Conservation (phyloP, 2,329 filamentous ascomycete genomes). For the Cladophialophora bantiana region DNA sequence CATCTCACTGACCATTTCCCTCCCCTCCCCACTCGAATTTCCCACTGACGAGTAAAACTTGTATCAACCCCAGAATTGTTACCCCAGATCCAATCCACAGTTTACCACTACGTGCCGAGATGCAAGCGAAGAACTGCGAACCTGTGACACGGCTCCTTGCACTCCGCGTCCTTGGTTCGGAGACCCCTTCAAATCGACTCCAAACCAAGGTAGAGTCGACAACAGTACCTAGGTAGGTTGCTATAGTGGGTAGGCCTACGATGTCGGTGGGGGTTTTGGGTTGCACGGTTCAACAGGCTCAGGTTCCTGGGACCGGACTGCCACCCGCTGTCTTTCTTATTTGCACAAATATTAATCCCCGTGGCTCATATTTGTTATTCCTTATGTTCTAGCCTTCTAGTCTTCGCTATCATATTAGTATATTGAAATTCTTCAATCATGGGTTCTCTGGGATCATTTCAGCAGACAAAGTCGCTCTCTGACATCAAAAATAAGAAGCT, state of each 20-base stretch:
- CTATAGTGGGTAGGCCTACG: not conserved
- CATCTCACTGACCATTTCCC: not conserved
- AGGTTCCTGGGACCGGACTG: not conserved
- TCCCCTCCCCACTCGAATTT: not conserved
- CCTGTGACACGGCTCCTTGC: not conserved
- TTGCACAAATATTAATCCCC: not conserved
- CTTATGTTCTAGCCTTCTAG: not conserved
- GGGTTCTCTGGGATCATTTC: slow-evolving; percentile 6
- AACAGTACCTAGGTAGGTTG: not conserved
- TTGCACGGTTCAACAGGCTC: not conserved
- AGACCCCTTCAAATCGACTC: not conserved
- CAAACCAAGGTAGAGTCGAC: not conserved
- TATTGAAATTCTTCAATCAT: not conserved
- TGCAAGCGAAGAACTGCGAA: not conserved
- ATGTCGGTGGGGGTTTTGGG: not conserved
- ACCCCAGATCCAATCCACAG: not conserved
- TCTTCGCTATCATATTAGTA: not conserved
- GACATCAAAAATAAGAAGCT: slow-evolving; percentile 38
- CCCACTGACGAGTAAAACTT: not conserved
- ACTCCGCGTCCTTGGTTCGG: not conserved
- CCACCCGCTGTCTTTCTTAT: not conserved
- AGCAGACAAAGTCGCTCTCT: slow-evolving; percentile 10
- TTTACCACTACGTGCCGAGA: not conserved
- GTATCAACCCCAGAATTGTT: not conserved
- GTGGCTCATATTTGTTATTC: not conserved